Conservation (phyloP, 805 yeast genomes). For the Maudiozyma barnettii region DNA sequence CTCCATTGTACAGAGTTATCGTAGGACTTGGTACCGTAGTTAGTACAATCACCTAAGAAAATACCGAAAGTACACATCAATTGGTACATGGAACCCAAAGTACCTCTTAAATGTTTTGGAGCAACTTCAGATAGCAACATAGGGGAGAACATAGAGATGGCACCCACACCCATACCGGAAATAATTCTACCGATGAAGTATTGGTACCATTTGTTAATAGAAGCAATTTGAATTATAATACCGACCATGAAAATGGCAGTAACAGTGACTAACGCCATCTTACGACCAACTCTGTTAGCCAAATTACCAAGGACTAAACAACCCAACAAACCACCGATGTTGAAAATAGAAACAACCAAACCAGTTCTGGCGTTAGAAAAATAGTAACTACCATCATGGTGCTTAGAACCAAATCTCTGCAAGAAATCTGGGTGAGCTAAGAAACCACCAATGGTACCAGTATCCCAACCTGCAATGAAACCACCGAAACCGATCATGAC, state of each 20-base stretch:
- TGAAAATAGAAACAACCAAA: conserved; percentile 45
- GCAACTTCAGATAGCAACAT: conserved; percentile 46
- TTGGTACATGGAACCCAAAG: conserved; percentile 35
- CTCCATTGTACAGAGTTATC: conserved; percentile 70
- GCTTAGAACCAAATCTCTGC: conserved; percentile 40
- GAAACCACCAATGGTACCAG: conserved; percentile 58
- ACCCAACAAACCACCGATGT: conserved; percentile 63
- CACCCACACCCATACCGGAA: conserved; percentile 72
- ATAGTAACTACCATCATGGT: conserved; percentile 32
- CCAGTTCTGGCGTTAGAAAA: conserved; percentile 41
- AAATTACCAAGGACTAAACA: conserved; percentile 61
- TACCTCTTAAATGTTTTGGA: conserved; percentile 39
- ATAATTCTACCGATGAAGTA: conserved; percentile 56
- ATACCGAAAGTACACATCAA: conserved; percentile 63
- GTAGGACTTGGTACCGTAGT: conserved; percentile 50
- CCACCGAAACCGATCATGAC: conserved; percentile 33
- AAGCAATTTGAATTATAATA: conserved; percentile 47
- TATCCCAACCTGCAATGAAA: conserved; percentile 1
- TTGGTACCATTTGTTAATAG: conserved; percentile 48
- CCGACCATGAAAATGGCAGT: conserved; percentile 53
- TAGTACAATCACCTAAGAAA: conserved; percentile 65
- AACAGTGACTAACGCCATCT: conserved; percentile 52
- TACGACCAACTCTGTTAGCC: conserved; percentile 59
- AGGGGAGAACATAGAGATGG: conserved; percentile 66
- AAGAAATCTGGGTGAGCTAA: conserved; percentile 50